These are phyloP conservation scores for Choanephora cucurbitarum DNA, from an alignment of 371 early-diverging fungal genomes.

Conservation along the genomic window DNA sequence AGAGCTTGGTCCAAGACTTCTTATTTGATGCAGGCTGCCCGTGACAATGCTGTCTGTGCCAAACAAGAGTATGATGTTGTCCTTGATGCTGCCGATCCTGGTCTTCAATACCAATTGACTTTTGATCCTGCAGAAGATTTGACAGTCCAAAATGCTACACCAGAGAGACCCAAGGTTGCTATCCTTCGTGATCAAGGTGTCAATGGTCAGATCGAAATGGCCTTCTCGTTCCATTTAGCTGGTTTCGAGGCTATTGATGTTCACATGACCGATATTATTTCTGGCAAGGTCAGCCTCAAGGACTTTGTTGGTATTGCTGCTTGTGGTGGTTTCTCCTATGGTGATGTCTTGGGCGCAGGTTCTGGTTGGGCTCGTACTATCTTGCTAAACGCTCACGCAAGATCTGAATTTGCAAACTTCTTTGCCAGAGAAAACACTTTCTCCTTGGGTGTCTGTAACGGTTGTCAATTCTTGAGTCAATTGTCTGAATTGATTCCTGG, in stretches of 20 bases:
- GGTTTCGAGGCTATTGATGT: conserved; percentile 94
- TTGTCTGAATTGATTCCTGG: conserved; percentile 84
- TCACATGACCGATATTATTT: conserved; percentile 94
- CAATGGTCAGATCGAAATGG: conserved; percentile 93
- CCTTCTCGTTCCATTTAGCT: conserved; percentile 88
- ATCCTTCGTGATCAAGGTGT: conserved; percentile 97
- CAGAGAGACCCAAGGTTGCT: conserved; percentile 76
- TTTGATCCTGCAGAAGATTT: conserved; percentile 71
- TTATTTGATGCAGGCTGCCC: conserved; percentile 82
- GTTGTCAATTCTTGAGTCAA: conserved; percentile 94
- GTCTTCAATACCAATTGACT: conserved; percentile 73
- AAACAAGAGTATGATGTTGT: conserved; percentile 79
- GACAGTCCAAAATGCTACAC: conserved; percentile 13
- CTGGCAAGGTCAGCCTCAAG: conserved; percentile 66
- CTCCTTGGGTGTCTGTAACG: conserved; percentile 95
- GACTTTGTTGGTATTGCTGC: conserved; percentile 89
- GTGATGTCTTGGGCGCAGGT: conserved; percentile 97
- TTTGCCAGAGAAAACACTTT: conserved; percentile 89
- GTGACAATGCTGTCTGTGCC: conserved; percentile 91
- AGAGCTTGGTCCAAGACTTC: conserved; percentile 90
- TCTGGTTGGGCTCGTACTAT: conserved; percentile 96
- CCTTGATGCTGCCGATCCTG: conserved; percentile 72
- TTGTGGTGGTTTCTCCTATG: conserved; percentile 97
- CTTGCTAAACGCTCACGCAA: conserved; percentile 68
- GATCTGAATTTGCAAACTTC: conserved; percentile 78